Evolutionary conservation across 306 rosid species (phyloP), one percentile per base, ranked within the genome.

Genomic region (Medicago ruthenica): DNA sequence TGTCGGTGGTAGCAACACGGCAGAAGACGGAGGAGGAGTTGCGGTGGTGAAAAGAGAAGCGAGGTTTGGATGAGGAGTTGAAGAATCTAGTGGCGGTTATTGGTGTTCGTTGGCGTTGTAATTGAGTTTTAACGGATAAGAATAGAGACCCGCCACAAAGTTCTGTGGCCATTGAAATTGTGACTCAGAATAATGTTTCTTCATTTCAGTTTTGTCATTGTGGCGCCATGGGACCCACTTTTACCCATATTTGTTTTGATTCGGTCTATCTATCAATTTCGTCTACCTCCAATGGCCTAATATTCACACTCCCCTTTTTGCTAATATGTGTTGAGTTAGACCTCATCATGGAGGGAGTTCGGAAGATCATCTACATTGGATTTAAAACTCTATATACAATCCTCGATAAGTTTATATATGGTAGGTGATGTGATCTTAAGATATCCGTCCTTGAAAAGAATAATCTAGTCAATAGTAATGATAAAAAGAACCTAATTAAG

Each of bases 91-190:
- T 50, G 51, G 76, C 37, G 77, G 57, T 54, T 80, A 73, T 77
- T 77, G 62, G 9, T 5, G 71, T 44, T 69, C 70, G 82, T 71
- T 70, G 77, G 18, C 16, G 81, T 36, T 70, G 70, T 21, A 10
- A 20, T 44, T 81, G 80, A 51, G 86, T 72, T 82, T 84, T 80
- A 87, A 57, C 84, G 93, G 96, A 90, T 87, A 92, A 91, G 86
- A 84, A 88, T 34, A 82, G 87, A 75, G 90, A 76, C 73, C 73
- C 86, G 82, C 86, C 83, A 54, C 78, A 86, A 45, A 88, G 78
- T 82, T 85, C 82, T 17, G 87, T 83, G 55, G 97, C 97, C 97
- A 92, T 92, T 81, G 73, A 45, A 71, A 9, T 34, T 44, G 61
- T 55, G 70, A 51, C 70, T 45, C 39, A 41, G 40, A 40, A 27